Base-by-base conservation (phyloP, 2,329 filamentous ascomycete genomes). In the Lasiodiplodia sp. region DNA sequence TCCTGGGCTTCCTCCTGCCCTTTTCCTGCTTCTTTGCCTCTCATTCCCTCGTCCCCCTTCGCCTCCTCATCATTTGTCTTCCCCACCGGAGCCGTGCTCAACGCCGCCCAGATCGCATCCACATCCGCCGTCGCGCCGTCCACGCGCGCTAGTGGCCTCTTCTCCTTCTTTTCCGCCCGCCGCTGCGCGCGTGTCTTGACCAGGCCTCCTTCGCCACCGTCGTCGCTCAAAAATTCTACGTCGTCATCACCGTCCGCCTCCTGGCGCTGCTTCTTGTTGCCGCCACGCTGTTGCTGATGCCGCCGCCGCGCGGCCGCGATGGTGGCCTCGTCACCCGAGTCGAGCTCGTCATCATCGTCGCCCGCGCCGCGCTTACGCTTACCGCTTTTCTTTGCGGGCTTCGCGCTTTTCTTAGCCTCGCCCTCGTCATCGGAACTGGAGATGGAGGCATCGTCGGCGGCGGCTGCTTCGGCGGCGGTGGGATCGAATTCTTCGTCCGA, bases 401-500 rank as follows among this genome's bases (percentile, higher is more conserved):
- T 51, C n/a, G 49, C 14, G 7, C 49, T 34, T 28, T 21, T 38
- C 4, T 25, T 12, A 12, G 25, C 21, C 14, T 3, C 21, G 34
- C 44, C 67, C 8, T 68, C 67, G 7, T 64, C 51, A 31, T 62
- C 78, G 8, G 85, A 85, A 68, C 86, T 88, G 5, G 86, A 86
- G 12, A 83, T 84, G 23, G 38, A 62, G 31, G 57, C 58, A 40
- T 63, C 58, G 38, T n/a, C 51, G 16, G 79, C 82, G 21, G 37
- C 38, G 18, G 81, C 84, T 38, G 72, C 76, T 77, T 47, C 79
- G 74, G 34, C 88, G n/a, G 87, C 87, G 28, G 89, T 86, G 70
- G 93, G 93, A 75, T 93, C 90, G 11, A 90, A 91, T 76, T 93
- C 91, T 72, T 92, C 88, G 3, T 90, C 89, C 1, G 90, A 92